Base-by-base conservation (phyloP, 805 yeast genomes). In the Saturnispora ahearnii region DNA sequence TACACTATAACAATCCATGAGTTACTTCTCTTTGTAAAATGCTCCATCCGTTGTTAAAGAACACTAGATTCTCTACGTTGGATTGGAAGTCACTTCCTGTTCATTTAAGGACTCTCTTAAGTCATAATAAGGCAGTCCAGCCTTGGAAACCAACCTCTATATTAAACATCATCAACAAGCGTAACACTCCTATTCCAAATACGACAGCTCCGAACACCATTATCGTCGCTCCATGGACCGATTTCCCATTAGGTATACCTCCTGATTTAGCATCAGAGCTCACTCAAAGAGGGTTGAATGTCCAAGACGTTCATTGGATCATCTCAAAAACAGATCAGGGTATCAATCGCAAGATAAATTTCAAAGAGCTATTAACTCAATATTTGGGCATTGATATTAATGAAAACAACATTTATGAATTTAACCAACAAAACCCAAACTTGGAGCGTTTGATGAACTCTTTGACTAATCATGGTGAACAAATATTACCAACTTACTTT, bases 401-500 rank as follows among this genome's bases (percentile, higher is more conserved):
- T 11, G 31, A 21, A 31, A 48, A 46, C 18, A 40, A 42, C 12
- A 30, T 38, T 4, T 28, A 28, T 3, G 18, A 30, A 2, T 30
- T 34, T 5, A 42, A 42, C 11, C 21, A 28, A 9, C 5, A n/a
- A 5, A 30, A 13, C 8, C 30, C 32, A 30, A 18, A 40, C 6
- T 11, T 43, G 11, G 43, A 44, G 13, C 30, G 45, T 30, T 30
- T 51, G 8, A 22, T 49, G n/a, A 18, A 46, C 10, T 44, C 51
- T 3, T 15, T 52, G 22, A 44, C 49, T 28, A 13, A 43, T n/a
- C 38, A 47, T 22, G 42, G 47, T 10, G 33, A 18, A 18, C 24
- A 46, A 6, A 10, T 29, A 2, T 40, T 44, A 15, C 41, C 46
- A n/a, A 51, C 53, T 22, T 64, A 55, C 49, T 53, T 63, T 3